Evolutionary conservation across 371 early-diverging fungal genomes (phyloP), one percentile per base, ranked within the genome.

Genomic region (Phascolomyces articulosus): DNA sequence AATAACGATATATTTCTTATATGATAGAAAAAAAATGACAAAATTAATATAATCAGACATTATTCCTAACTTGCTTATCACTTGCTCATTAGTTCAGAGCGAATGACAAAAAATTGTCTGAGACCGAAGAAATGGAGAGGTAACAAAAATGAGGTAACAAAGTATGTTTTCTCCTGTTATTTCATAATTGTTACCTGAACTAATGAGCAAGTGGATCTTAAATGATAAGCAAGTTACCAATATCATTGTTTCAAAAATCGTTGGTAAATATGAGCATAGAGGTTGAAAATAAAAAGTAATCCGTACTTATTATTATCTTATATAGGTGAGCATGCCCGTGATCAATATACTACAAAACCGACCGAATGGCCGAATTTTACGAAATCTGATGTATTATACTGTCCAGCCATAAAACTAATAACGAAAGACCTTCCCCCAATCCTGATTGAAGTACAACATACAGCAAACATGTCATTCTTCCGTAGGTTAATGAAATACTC

Each of bases 331-430:
- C 27, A 54, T 27, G 54, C 54, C 6, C 15, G 13, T 11, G 54
- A 54, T 54, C 27, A 9, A 54, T 54, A 54, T 23, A 54, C 27
- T 13, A 28, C 54, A 54, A 27, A 28, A 28, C 54, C 54, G 29
- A 27, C 54, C 4, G 54, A 54, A 54, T 54, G 54, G 54, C 54
- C 54, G 3, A 51, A 51, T 20, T 51, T 51, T n/a, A 28, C 29
- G 16, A 23, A 21, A 27, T 54, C 54, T 27, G 23, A 26, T 23
- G 54, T 7, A 16, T 21, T 54, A 4, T 54, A 54, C 29, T 54
- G 13, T 13, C 54, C 23, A 3, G 21, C 15, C 54, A 54, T 4
- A 3, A 20, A 21, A 23, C 18, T 4, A 28, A 27, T 23, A 28
- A 21, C 54, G 13, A 54, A 54, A 28, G 4, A 3, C 18, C 54